A percentile compares a stretch with the other conserved stretches of the same genome.
Evolutionary conservation across 495 filamentous ascomycete genomes (phyloP).

Genomic region (Pseudotulostoma volvatum): DNA sequence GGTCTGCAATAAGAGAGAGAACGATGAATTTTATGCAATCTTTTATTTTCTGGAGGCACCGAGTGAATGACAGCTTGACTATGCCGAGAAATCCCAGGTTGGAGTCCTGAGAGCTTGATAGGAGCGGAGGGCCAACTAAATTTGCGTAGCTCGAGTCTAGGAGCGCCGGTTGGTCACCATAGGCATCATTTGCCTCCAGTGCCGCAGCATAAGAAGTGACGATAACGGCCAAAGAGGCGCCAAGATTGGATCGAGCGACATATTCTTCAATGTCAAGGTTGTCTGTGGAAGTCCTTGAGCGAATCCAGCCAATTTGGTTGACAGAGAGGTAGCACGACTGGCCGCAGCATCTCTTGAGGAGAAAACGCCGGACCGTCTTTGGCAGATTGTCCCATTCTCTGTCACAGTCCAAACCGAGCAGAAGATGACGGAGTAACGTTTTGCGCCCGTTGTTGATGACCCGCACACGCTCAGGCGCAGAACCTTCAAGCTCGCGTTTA

Average conservation of each 20-base stretch:
- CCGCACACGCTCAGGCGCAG: slow-evolving; percentile 16
- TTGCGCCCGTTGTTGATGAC: slow-evolving; percentile 27
- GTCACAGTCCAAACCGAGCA: slow-evolving; percentile 26
- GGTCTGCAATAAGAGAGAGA: slow-evolving; percentile 37
- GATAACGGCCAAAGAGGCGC: slow-evolving; percentile 20
- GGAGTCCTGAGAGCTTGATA: too few species aligned
- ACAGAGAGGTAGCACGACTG: slow-evolving; percentile 14
- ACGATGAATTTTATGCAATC: slow-evolving; percentile 34
- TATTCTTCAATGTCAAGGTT: slow-evolving; percentile 18
- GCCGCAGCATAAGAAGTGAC: slow-evolving; percentile 23
- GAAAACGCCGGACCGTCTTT: slow-evolving; percentile 15
- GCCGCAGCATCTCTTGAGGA: slow-evolving; percentile 25
- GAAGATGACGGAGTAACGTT: slow-evolving; percentile 26
- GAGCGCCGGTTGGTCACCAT: slow-evolving; percentile 15
- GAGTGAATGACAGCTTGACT: slow-evolving; percentile 1
- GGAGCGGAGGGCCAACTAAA: slow-evolving; percentile 25
- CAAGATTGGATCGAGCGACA: slow-evolving; percentile 26
- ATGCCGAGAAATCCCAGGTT: background rate
- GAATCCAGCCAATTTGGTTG: slow-evolving; percentile 17
- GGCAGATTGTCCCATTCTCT: slow-evolving; percentile 28
- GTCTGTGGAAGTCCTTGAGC: slow-evolving; percentile 16
- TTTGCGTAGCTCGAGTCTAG: slow-evolving; percentile 25
- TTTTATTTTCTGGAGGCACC: slow-evolving; percentile 13
- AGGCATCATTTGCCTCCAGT: slow-evolving; percentile 17
- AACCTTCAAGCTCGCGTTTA: slow-evolving; percentile 9